Evolutionary conservation across 768 basidiomycete genomes (phyloP), one percentile per base, ranked within the genome.

Genomic region (Agrocybe praecox): DNA sequence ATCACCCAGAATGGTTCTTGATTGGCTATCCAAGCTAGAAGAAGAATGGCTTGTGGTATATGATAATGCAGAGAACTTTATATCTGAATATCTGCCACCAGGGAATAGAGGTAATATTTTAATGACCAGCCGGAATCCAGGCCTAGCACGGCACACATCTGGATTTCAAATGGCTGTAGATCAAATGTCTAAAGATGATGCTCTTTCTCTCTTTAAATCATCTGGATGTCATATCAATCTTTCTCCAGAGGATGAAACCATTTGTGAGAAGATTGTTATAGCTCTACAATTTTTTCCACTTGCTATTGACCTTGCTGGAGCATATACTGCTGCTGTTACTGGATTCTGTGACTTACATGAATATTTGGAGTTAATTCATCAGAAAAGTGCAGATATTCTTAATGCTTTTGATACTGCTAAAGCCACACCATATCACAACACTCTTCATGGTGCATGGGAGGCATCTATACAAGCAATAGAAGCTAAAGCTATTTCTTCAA

Each of bases 371-470:
- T n/a, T 59, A n/a, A 8, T 63, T 62, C 43, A 42, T 17, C 8
- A 26, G 26, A 33, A 21, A 53, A 55, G 53, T 14, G 40, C 48
- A 22, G 14, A 55, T 21, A 43, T 66, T 17, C n/a, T 65, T 22
- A 33, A 36, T n/a, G n/a, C 58, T 45, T 12, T 26, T 21, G 15
- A 23, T 2, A 61, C 56, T 40, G 49, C 23, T 45, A 57, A 46
- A 7, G 64, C 57, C 19, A 61, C 59, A 8, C 17, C 29, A 21
- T 66, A 66, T 61, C 49, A 52, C 12, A 43, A 46, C n/a, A 59
- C 63, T 45, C 55, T 62, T 6, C 59, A 65, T 50, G 53, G 52
- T 12, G 61, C 64, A 19, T 65, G 64, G 62, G 62, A 65, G 7
- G 12, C 65, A 18, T 65, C 65, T 54, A 54, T 61, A 18, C 4